Evolutionary conservation across 169 alveolate genomes (phyloP).

Genomic region (Plasmodium fragile): DNA sequence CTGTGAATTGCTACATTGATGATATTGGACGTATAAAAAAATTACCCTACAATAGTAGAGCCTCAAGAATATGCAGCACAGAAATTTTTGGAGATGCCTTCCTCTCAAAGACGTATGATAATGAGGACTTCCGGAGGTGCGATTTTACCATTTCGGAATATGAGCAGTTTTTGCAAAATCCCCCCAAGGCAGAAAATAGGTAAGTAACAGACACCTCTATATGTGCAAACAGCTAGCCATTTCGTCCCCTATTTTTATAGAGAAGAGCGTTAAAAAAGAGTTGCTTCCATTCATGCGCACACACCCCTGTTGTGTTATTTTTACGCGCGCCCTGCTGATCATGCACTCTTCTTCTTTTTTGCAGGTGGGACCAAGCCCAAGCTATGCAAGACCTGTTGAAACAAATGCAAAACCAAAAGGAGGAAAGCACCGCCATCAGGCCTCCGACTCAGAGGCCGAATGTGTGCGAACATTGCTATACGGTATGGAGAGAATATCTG

Average conservation of each 20-base stretch:
- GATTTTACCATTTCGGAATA: slow-evolving; percentile 86
- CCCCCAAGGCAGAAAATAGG: slow-evolving; percentile 91
- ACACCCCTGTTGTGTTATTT: background rate
- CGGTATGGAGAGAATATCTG: background rate
- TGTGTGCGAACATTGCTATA: slow-evolving; percentile 55
- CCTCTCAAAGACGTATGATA: slow-evolving; percentile 90
- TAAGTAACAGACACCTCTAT: slow-evolving; percentile 40
- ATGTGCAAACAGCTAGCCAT: background rate
- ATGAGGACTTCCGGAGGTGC: slow-evolving; percentile 87
- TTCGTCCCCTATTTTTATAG: background rate
- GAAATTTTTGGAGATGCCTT: slow-evolving; percentile 93
- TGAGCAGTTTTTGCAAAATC: slow-evolving; percentile 85
- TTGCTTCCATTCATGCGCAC: background rate
- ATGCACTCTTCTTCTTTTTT: background rate
- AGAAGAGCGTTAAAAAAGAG: background rate
- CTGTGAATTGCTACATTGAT: slow-evolving; percentile 92
- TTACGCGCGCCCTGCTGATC: background rate
- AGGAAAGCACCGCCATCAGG: slow-evolving; percentile 30
- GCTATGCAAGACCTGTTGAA: slow-evolving; percentile 71
- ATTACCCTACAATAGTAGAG: slow-evolving; percentile 91
- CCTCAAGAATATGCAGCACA: slow-evolving; percentile 90
- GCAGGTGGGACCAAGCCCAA: slow-evolving; percentile 74
- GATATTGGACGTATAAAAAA: slow-evolving; percentile 91
- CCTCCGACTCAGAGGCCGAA: slow-evolving; percentile 1
- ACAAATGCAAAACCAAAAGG: slow-evolving; percentile 72